A percentile compares a stretch with the other conserved stretches of the same genome.
These are phyloP conservation scores for Colletotrichum filicis DNA, from an alignment of 2,329 filamentous ascomycete species.

Conservation along the genomic window DNA sequence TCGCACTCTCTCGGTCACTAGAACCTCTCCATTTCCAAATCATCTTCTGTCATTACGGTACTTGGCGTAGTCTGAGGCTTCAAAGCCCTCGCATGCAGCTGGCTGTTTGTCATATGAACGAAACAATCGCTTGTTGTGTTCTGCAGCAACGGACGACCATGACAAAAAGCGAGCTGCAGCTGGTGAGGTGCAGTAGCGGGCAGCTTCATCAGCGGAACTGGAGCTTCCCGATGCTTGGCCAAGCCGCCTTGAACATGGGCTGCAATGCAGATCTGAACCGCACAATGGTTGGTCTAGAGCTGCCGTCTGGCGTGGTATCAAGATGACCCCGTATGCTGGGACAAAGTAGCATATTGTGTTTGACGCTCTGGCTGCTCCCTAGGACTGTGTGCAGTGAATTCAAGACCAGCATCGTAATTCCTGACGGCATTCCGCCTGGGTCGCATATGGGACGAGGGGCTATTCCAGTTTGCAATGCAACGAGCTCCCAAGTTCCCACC, in stretches of 20 bases:
- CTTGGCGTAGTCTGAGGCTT: not conserved
- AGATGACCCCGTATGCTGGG: not conserved
- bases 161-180: not conserved
- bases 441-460: not conserved
- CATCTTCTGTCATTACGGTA: not conserved
- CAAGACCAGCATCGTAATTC: not conserved
- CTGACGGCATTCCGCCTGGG: not conserved
- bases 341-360: not conserved
- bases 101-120: not conserved
- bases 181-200: not conserved
- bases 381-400: not conserved
- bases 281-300: not conserved
- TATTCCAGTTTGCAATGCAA: slow-evolving; percentile 6
- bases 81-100: slow-evolving; percentile 9
- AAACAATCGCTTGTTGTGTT: not conserved
- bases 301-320: not conserved
- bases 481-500: not conserved
- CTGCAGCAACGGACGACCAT: not conserved
- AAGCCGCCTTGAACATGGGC: not conserved
- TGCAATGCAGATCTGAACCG: not conserved
- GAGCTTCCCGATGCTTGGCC: slow-evolving; percentile 12
- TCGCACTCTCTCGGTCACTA: not conserved
- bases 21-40: not conserved
- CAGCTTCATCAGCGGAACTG: not conserved
- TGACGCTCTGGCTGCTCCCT: not conserved